Conservation (phyloP, 177 flowering plant genomes). For the Vitis hybrid region DNA sequence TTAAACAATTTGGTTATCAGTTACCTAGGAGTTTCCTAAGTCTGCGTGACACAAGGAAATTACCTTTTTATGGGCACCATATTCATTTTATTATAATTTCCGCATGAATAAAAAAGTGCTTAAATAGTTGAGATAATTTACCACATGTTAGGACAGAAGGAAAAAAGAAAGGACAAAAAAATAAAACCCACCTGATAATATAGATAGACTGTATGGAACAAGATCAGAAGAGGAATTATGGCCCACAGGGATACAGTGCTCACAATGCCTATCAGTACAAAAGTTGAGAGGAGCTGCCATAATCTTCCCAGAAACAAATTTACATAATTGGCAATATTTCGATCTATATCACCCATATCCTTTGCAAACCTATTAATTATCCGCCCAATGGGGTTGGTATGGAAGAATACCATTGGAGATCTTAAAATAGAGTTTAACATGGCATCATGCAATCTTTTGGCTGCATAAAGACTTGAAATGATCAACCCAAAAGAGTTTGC, state of each 20-base stretch:
- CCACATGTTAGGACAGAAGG: neutral
- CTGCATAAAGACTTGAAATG: slow-evolving; percentile 77
- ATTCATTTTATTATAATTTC: neutral
- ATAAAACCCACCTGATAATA: slow-evolving; percentile 39
- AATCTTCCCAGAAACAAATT: slow-evolving; percentile 70
- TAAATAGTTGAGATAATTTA: neutral
- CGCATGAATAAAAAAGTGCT: neutral
- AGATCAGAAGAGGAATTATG: slow-evolving; percentile 43
- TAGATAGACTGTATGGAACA: slow-evolving; percentile 44
- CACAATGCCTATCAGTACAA: slow-evolving; percentile 38
- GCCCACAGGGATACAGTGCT: slow-evolving; percentile 47
- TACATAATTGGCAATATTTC: slow-evolving; percentile 61
- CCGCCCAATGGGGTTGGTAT: slow-evolving; percentile 90
- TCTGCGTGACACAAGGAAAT: too few species aligned
- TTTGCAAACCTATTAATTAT: slow-evolving; percentile 91
- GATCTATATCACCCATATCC: slow-evolving; percentile 91
- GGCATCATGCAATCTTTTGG: slow-evolving; percentile 82
- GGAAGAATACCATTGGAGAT: slow-evolving; percentile 96
- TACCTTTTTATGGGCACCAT: too few species aligned
- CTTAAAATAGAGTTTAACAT: slow-evolving; percentile 76
- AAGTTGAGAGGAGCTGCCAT: slow-evolving; percentile 60
- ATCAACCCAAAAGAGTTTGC: slow-evolving; percentile 84
- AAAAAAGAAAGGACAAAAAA: too few species aligned
- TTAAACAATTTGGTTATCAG: neutral
- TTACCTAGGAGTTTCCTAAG: too few species aligned